These are phyloP conservation scores for Cutaneotrichosporon curvatum DNA, from an alignment of 1,284 basidiomycete species.

Conservation along the genomic window DNA sequence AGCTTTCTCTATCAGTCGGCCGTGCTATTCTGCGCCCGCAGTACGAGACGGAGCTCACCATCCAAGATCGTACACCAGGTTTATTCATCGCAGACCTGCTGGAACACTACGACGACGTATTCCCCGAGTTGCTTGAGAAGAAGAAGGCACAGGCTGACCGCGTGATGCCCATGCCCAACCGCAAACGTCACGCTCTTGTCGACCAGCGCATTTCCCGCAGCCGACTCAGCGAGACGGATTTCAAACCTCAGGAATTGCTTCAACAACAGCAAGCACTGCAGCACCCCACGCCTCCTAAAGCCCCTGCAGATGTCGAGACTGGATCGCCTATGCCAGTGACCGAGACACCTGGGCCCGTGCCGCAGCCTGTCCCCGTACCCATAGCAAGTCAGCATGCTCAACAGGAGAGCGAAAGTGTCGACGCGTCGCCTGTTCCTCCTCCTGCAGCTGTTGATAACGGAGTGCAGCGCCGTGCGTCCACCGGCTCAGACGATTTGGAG, in stretches of 20 bases:
- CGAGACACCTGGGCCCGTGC: constrained; percentile 48
- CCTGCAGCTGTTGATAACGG: constrained; percentile 8
- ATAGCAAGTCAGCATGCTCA: not conserved
- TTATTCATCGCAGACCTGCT: constrained; percentile 79
- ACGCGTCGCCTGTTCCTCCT: not conserved
- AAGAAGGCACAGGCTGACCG: constrained; percentile 81
- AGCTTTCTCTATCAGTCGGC: constrained; percentile 78
- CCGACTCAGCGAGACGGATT: constrained; percentile 47
- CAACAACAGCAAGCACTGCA: constrained; percentile 38
- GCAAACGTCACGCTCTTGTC: constrained; percentile 79
- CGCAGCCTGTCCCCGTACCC: constrained; percentile 31
- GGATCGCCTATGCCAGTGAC: not conserved
- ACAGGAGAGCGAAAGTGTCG: too few species aligned
- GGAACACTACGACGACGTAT: constrained; percentile 63
- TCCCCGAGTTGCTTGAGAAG: constrained; percentile 71
- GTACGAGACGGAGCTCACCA: constrained; percentile 69
- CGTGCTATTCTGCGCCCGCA: constrained; percentile 77
- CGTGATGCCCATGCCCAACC: constrained; percentile 56
- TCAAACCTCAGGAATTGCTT: constrained; percentile 47
- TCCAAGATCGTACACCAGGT: constrained; percentile 74
- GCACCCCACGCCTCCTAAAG: too few species aligned
- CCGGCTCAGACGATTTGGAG: not conserved
- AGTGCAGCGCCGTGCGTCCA: not conserved
- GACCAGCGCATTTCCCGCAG: constrained; percentile 70
- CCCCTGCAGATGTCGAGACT: too few species aligned